Percentiles rank a stretch among this genome's conserved stretches.
Evolutionary conservation across 108 stramenopile species (phyloP).

Genomic region (Aurantiochytrium sp.): DNA sequence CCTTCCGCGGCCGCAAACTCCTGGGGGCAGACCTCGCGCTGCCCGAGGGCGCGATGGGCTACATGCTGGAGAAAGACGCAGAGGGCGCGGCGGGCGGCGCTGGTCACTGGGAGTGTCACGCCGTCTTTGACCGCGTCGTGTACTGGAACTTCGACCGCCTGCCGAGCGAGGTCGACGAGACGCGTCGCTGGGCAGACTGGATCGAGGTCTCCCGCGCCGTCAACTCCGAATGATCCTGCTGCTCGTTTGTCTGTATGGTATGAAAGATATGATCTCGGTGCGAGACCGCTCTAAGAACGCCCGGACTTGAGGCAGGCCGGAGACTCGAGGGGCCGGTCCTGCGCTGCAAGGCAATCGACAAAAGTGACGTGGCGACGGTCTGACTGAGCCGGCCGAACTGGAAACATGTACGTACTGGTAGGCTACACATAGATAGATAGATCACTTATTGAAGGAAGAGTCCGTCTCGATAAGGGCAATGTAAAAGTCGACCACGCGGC

Average conservation of each 20-base stretch:
- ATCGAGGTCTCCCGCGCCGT: not conserved
- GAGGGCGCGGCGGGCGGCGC: no score
- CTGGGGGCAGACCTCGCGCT: not conserved
- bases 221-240: no score
- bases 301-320: no score
- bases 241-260: no score
- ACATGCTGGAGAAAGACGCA: not conserved
- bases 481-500: not conserved
- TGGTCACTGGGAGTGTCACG: not conserved
- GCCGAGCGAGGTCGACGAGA: conserved; percentile 12
- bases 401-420: no score
- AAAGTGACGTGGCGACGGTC: no score
- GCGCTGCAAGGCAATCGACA: no score
- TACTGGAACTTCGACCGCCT: not conserved
- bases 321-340: no score
- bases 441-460: not conserved
- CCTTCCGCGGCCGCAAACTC: conserved; percentile 19
- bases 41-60: not conserved
- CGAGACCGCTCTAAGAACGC: no score
- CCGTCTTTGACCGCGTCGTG: not conserved
- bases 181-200: not conserved
- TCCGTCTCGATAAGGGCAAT: not conserved
- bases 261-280: no score
- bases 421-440: no score
- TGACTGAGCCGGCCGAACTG: no score